Evolutionary conservation across 192 early-diverging fungal species (phyloP).

Genomic region (Linnemannia elongata): DNA sequence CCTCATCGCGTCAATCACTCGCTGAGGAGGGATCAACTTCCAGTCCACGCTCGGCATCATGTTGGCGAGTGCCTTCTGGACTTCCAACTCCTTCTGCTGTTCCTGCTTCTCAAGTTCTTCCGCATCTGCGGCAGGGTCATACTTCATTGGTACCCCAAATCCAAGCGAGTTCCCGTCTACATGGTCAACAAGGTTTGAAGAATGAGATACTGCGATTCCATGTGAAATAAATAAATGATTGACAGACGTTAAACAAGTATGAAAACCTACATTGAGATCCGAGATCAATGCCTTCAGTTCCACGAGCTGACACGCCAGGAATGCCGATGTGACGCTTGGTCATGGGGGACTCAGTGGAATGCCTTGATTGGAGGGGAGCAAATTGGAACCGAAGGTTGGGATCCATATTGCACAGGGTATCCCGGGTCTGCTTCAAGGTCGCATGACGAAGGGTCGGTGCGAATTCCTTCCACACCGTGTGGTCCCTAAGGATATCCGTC

Average conservation of each 20-base stretch:
- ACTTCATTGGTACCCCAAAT: conserved; percentile 52
- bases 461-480: conserved; percentile 30
- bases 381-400: conserved; percentile 50
- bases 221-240: background rate
- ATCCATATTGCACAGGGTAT: conserved; percentile 46
- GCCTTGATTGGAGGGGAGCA: conserved; percentile 49
- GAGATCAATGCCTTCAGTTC: conserved; percentile 51
- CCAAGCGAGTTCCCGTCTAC: conserved; percentile 51
- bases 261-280: conserved; percentile 43
- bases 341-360: conserved; percentile 38
- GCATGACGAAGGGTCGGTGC: conserved; percentile 26
- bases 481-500: conserved; percentile 11
- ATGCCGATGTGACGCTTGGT: conserved; percentile 49
- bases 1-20: conserved; percentile 32
- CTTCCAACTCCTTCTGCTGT: conserved; percentile 21
- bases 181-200: background rate
- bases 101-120: conserved; percentile 10
- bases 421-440: conserved; percentile 45
- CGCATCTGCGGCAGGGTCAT: conserved; percentile 23
- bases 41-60: conserved; percentile 52
- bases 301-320: conserved; percentile 40
- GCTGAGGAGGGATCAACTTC: conserved; percentile 46
- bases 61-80: conserved; percentile 49
- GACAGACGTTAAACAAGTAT: too few species aligned
- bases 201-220: background rate